Base-by-base conservation (phyloP, 768 basidiomycete genomes). In the Botryobasidium botryosum region DNA sequence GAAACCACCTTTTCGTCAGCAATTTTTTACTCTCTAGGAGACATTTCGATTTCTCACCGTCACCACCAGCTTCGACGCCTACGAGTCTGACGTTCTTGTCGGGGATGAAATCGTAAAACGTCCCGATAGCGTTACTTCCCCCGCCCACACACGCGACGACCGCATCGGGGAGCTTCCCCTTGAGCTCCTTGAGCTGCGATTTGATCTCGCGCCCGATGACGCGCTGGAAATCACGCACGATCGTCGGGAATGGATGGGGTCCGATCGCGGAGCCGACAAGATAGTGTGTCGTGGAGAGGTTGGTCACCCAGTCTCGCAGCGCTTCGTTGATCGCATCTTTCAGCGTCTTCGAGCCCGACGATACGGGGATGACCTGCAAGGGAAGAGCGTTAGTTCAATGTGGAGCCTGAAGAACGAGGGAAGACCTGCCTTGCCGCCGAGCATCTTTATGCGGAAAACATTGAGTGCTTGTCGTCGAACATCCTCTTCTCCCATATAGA, bases 261-360 rank as follows among this genome's bases (percentile, higher is more conserved):
- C 94, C 94, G 52, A 99, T 96, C 35, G 77, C 87, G 13, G 91
- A 96, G 25, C 94, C 94, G 50, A 99, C 86, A 52, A 96, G 75
- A 64, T 96, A 99, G 63, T 97, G 90, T 1, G 92, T 97, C 4
- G 68, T 86, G 10, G 86, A 67, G 26, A 99, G 71, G 59, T 96
- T 91, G 25, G 91, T 90, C 8, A 97, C 94, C 94, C 94, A 97
- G 62, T 96, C 91, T 35, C 94, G 78, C 72, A 97, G 74, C 4
- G 94, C 92, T 51, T 96, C 92, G 65, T 96, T 99, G 52, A 97
- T 88, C 23, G 94, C 92, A 55, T 97, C 94, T 63, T 99, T 99
- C 52, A 99, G 67, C 4, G 92, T 97, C 56, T 81, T 74, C 20
- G 92, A 87, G 20, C 94, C 94, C 4, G 91, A 91, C 45, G 81